Percentiles rank a stretch among this genome's conserved stretches.
Conservation (phyloP, 1,284 basidiomycete species). For the Fomitiporia mediterranea region DNA sequence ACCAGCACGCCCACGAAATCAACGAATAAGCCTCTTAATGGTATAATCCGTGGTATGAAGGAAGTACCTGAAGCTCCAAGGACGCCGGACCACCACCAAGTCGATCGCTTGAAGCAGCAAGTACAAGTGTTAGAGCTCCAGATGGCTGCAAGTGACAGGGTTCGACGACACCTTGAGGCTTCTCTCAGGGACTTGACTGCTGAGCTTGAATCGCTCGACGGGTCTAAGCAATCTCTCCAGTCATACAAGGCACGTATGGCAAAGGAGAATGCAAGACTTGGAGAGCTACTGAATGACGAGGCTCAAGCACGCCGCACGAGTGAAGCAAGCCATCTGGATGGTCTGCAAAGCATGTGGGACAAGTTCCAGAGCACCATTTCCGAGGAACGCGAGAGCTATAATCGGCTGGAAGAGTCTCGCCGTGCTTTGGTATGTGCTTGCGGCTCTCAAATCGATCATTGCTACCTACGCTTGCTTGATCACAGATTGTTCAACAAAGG, state of each 20-base stretch:
- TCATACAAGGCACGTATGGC: conserved; percentile 52
- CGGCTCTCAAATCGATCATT: background rate
- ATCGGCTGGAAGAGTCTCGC: conserved; percentile 64
- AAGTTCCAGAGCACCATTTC: conserved; percentile 62
- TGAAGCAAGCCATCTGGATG: conserved; percentile 58
- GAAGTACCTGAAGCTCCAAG: conserved; percentile 36
- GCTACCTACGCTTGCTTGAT: conserved; percentile 7
- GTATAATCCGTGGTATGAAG: conserved; percentile 32
- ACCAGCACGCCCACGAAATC: conserved; percentile 44
- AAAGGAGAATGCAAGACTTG: conserved; percentile 53
- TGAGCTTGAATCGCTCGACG: conserved; percentile 62
- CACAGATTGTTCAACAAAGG: conserved; percentile 63
- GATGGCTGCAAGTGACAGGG: conserved; percentile 63
- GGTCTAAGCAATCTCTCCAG: conserved; percentile 60
- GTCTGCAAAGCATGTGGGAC: conserved; percentile 63
- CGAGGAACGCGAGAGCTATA: conserved; percentile 57
- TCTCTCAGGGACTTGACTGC: conserved; percentile 58
- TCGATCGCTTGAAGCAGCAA: conserved; percentile 56
- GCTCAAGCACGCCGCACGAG: conserved; percentile 56
- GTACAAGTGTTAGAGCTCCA: conserved; percentile 65
- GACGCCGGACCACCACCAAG: conserved; percentile 45
- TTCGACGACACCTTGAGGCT: conserved; percentile 60
- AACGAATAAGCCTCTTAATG: conserved; percentile 30
- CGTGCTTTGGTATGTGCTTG: conserved; percentile 60
- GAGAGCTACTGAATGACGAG: conserved; percentile 59